phyloP scores from a whole-genome alignment of 2,329 filamentous ascomycete genomes.

The Boeremia exigua region DNA sequence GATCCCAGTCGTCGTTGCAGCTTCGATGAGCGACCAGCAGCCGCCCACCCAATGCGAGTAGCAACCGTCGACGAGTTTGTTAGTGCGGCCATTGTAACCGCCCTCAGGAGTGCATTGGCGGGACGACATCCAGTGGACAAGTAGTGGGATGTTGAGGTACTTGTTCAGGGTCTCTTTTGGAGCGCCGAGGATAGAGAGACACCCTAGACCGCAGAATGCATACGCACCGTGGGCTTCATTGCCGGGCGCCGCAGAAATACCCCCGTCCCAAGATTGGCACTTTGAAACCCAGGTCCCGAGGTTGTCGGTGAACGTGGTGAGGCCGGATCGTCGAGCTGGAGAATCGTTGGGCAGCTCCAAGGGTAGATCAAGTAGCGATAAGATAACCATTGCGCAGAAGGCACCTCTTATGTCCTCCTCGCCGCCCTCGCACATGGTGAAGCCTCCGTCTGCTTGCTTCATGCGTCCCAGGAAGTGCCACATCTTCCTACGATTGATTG shows the following conservation, averaged over 20 bases:
- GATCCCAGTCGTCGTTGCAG: slow-evolving; percentile 63
- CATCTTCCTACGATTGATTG: slow-evolving; percentile 82
- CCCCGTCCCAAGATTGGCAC: slow-evolving; percentile 97
- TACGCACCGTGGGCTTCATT: slow-evolving; percentile 96
- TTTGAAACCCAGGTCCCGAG: slow-evolving; percentile 80
- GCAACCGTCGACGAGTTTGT: slow-evolving; percentile 97
- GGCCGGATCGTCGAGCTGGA: slow-evolving; percentile 67
- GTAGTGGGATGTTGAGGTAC: slow-evolving; percentile 76
- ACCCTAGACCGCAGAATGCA: slow-evolving; percentile 91
- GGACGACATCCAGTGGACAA: slow-evolving; percentile 87
- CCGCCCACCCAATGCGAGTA: slow-evolving; percentile 98
- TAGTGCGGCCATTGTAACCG: slow-evolving; percentile 90
- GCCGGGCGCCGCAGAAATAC: slow-evolving; percentile 83
- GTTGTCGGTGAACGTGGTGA: slow-evolving; percentile 71
- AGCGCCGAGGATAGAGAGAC: slow-evolving; percentile 81
- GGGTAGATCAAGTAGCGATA: slow-evolving; percentile 83
- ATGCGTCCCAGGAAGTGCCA: slow-evolving; percentile 89
- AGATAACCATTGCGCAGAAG: slow-evolving; percentile 86
- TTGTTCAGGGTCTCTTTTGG: slow-evolving; percentile 76
- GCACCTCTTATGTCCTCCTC: slow-evolving; percentile 94
- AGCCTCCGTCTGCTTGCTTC: slow-evolving; percentile 89
- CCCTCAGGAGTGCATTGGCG: slow-evolving; percentile 91
- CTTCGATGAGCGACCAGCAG: slow-evolving; percentile 91
- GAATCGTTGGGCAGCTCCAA: slow-evolving; percentile 77
- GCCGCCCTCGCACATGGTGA: slow-evolving; percentile 82